phyloP scores from a whole-genome alignment of 106 monocot genomes.

The Xerophyta viscosa region DNA sequence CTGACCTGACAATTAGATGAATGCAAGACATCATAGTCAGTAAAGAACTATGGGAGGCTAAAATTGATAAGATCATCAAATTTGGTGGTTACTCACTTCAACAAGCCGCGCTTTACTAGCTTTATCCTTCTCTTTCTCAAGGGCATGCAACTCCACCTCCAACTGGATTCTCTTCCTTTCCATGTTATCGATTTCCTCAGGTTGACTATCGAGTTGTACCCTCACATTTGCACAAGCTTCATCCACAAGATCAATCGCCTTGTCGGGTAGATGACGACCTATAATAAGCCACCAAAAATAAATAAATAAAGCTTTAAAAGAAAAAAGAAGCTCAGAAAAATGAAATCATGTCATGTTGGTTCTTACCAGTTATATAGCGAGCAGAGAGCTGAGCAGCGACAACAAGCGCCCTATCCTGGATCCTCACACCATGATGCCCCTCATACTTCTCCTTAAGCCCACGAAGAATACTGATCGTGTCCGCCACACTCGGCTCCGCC shows the following conservation, averaged over 20 bases:
- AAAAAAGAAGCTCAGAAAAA: no score
- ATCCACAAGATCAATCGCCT: slow-evolving; percentile 95
- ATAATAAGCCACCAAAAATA: slow-evolving; percentile 3
- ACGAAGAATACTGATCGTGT: slow-evolving; percentile 49
- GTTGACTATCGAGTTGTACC: slow-evolving; percentile 75
- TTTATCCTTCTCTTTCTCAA: slow-evolving; percentile 97
- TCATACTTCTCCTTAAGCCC: slow-evolving; percentile 70
- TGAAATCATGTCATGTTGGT: no score
- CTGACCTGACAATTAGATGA: slow-evolving; percentile 22
- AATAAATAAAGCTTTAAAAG: no score
- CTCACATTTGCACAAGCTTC: slow-evolving; percentile 95
- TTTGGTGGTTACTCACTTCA: slow-evolving; percentile 40
- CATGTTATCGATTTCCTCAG: slow-evolving; percentile 66
- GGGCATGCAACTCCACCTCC: slow-evolving; percentile 85
- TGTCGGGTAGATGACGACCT: slow-evolving; percentile 89
- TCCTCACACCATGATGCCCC: slow-evolving; percentile 55
- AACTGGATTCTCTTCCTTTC: slow-evolving; percentile 79
- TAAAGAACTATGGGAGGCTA: no score
- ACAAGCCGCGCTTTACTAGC: slow-evolving; percentile 81
- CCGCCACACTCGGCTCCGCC: slow-evolving; percentile 45
- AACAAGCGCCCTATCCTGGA: slow-evolving; percentile 60
- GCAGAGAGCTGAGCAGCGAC: slow-evolving; percentile 59
- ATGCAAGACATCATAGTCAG: not conserved
- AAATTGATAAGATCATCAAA: no score
- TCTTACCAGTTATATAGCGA: slow-evolving; percentile 49